These are phyloP conservation scores for Globisporangium emineosum DNA, from an alignment of 352 stramenopile genomes.

Conservation along the genomic window DNA sequence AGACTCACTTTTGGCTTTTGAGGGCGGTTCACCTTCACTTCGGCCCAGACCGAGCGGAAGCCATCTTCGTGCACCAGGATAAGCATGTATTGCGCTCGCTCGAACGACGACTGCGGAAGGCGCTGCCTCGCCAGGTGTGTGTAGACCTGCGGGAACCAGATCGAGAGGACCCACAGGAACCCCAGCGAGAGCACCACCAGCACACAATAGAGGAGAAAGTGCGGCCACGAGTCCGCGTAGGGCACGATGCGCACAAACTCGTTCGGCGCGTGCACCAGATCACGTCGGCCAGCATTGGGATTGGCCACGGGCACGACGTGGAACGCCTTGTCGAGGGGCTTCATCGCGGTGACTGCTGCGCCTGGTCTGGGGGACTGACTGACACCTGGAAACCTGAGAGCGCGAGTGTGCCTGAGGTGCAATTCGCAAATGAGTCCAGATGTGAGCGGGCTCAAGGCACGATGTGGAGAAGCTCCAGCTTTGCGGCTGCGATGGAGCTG, in stretches of 20 bases:
- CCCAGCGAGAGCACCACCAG: slow-evolving; percentile 27
- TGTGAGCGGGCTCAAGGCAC: not conserved
- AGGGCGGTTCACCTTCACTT: slow-evolving; percentile 29
- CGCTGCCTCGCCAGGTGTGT: slow-evolving; percentile 35
- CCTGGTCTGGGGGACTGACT: not conserved
- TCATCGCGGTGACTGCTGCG: not conserved
- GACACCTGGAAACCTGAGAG: not conserved
- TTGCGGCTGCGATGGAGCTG: not conserved
- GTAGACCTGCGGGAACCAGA: slow-evolving; percentile 68
- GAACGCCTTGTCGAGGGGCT: slow-evolving; percentile 23
- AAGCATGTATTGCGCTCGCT: slow-evolving; percentile 46
- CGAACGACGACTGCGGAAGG: slow-evolving; percentile 23
- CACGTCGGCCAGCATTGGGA: slow-evolving; percentile 20
- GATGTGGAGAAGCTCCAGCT: not conserved
- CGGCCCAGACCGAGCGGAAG: slow-evolving; percentile 34
- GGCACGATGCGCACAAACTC: slow-evolving; percentile 37
- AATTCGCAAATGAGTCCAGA: not conserved
- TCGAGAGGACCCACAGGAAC: slow-evolving; percentile 29
- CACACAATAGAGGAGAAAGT: slow-evolving; percentile 31
- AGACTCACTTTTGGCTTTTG: not conserved
- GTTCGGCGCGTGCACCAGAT: slow-evolving; percentile 41
- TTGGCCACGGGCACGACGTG: slow-evolving; percentile 46
- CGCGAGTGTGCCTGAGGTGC: not conserved
- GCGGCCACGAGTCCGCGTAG: slow-evolving; percentile 32
- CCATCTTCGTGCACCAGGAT: slow-evolving; percentile 34